A percentile compares a stretch with the other conserved stretches of the same genome.
These are phyloP conservation scores for Bothriochloa decipiens DNA, from an alignment of 176 grass and related monocot genomes.

Conservation along the genomic window DNA sequence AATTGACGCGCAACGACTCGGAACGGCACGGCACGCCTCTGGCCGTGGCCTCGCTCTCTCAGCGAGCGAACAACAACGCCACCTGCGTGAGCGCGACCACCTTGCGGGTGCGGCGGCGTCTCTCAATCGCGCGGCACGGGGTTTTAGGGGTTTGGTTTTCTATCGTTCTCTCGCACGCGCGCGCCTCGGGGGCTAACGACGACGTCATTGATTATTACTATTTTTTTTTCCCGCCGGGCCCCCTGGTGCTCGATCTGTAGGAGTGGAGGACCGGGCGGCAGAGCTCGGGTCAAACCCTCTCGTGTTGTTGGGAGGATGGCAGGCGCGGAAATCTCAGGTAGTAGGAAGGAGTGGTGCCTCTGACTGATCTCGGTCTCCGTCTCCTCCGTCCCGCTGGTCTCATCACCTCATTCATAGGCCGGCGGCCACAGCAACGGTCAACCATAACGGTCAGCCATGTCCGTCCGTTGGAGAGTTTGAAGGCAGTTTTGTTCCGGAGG, in stretches of 20 bases:
- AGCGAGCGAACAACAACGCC: neutral
- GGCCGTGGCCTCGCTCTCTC: no score
- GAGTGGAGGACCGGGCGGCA: neutral
- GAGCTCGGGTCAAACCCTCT: neutral
- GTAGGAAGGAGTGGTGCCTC: no score
- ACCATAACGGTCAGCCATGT: neutral
- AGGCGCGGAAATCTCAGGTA: neutral
- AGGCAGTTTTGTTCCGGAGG: neutral
- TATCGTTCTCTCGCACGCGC: no score
- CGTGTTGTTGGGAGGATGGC: slow-evolving; percentile 49
- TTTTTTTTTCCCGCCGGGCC: neutral
- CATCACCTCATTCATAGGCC: neutral
- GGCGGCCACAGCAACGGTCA: neutral
- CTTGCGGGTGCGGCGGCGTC: neutral
- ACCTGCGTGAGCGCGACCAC: slow-evolving; percentile 17
- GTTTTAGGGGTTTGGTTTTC: neutral
- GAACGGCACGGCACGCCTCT: neutral
- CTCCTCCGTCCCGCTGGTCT: neutral
- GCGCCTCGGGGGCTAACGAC: neutral
- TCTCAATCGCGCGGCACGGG: neutral
- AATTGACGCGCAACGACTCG: slow-evolving; percentile 36
- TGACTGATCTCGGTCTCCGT: neutral
- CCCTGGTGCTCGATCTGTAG: neutral
- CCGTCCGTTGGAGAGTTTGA: neutral
- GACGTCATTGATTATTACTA: neutral